These are phyloP conservation scores for Primulina huaijiensis DNA, from an alignment of 257 asterid genomes.

Conservation along the genomic window DNA sequence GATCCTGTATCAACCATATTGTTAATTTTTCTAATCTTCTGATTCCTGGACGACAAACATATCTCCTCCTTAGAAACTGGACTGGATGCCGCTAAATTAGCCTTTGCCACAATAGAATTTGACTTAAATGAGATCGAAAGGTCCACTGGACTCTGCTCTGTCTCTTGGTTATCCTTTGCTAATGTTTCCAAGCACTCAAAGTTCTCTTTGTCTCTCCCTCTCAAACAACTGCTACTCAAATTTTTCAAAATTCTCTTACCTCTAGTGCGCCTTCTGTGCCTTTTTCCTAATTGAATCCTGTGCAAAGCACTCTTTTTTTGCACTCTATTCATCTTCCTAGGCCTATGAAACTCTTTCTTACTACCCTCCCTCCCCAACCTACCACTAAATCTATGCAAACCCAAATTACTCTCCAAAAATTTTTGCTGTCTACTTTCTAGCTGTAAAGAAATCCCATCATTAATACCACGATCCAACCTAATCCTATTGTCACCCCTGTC, in stretches of 20 bases:
- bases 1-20: slow-evolving; percentile 29
- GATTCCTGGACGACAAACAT: slow-evolving; percentile 25
- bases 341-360: slow-evolving; percentile 33
- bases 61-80: slow-evolving; percentile 30
- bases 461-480: slow-evolving; percentile 17
- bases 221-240: slow-evolving; percentile 27
- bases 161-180: slow-evolving; percentile 34
- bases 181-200: slow-evolving; percentile 25
- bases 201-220: slow-evolving; percentile 40
- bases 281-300: slow-evolving; percentile 52
- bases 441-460: slow-evolving; percentile 28
- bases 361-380: slow-evolving; percentile 42
- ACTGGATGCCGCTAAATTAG: slow-evolving; percentile 51
- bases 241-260: slow-evolving; percentile 29
- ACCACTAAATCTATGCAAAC: slow-evolving; percentile 44
- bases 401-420: slow-evolving; percentile 25
- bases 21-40: slow-evolving; percentile 29
- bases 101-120: slow-evolving; percentile 73
- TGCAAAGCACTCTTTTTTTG: slow-evolving; percentile 47
- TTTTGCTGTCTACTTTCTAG: slow-evolving; percentile 27
- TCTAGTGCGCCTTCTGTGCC: slow-evolving; percentile 36
- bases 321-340: slow-evolving; percentile 41
- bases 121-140: slow-evolving; percentile 79
- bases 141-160: slow-evolving; percentile 62
- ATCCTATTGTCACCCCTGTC: slow-evolving; percentile 12